Evolutionary conservation across 164 flowering plant species (phyloP), one percentile per base, ranked within the genome.

Genomic region (Sextonia rubra): DNA sequence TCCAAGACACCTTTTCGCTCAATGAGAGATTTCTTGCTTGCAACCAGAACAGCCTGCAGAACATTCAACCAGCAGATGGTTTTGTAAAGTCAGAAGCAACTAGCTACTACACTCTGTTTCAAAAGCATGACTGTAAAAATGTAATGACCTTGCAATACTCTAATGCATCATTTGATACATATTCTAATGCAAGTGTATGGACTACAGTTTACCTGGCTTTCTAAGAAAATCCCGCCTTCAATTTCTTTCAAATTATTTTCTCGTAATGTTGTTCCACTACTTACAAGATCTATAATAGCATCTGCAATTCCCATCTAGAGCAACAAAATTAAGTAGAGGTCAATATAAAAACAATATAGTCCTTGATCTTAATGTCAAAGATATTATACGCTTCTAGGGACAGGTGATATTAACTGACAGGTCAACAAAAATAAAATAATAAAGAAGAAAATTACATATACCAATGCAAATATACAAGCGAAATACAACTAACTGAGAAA

Each of bases 221-320:
- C 83, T 83, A 95, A 76, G 55, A 95, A 87, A 66, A 84, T 73
- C 74, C 99, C 99, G 69, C 97, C 99, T 79, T 91, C 90, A 76
- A 94, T 88, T 85, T 94, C 99, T 84, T 94, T 94, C 86, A 94
- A 76, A 76, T 94, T 92, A 78, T 94, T 94, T 71, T 94, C 99
- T 71, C 84, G 82, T 62, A 94, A 79, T 26, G 99, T 92, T 61
- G 96, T 91, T 69, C 99, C 99, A 82, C 99, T 94, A 81, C 99
- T 92, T 80, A 94, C 99, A 71, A 94, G 98, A 78, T 94, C 99
- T 81, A 94, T 77, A 77, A 94, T 94, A 64, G 92, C 95, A 89
- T 94, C 99, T 70, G 99, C 99, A 76, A 86, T 91, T 30, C 99
- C 98, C 98, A 94, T 91, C 99, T 94, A 83, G 32, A 68, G 73